Evolutionary conservation across 1,284 basidiomycete genomes (phyloP), one percentile per base, ranked within the genome.

Genomic region (Cutaneotrichosporon spelunceum): DNA sequence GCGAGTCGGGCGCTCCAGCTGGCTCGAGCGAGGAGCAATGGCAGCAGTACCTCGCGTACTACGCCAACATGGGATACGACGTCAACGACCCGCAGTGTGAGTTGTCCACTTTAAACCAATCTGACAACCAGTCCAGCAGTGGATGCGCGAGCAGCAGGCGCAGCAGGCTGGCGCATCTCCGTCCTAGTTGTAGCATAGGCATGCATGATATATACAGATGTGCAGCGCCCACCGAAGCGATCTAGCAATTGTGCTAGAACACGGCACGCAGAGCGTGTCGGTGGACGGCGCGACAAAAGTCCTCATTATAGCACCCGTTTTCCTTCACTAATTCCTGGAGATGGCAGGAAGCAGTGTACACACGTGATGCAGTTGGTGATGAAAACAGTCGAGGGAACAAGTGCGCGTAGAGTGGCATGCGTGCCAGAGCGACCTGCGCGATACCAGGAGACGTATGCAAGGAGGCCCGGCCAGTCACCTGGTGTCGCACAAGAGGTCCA

Each of bases 31-130:
- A 76, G 39, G 76, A 77, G 48, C 74, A 76, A 36, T 79, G 76
- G 66, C 73, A 75, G 55, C 78, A 79, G 55, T 81, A 80, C 67
- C 74, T 75, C 14, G 75, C 76, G 34, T 81, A 81, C 70, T 81
- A 80, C 79, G 88, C 90, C 62, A 87, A 88, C 16, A 91, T 91
- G 73, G 91, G 91, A 10, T 93, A 93, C 77, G 90, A 93, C 72
- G 88, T 93, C 67, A 91, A 90, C 57, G 79, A 80, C 63, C 76
- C 77, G 21, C 76, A 78, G 56, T 79, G 76, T 78, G 53, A 69
- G 76, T 73, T 5, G n/a, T 33, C 30, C 39, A 34, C 11, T 34
- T 27, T 19, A 10, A 34, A n/a, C 59, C 24, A 21, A 56, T 26
- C 53, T 48, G 34, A 36, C 56, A 54, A 24, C 23, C 44, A 62